A percentile compares a stretch with the other conserved stretches of the same genome.
Evolutionary conservation across 1,284 basidiomycete species (phyloP).

Genomic region (Neonothopanus nambi): DNA sequence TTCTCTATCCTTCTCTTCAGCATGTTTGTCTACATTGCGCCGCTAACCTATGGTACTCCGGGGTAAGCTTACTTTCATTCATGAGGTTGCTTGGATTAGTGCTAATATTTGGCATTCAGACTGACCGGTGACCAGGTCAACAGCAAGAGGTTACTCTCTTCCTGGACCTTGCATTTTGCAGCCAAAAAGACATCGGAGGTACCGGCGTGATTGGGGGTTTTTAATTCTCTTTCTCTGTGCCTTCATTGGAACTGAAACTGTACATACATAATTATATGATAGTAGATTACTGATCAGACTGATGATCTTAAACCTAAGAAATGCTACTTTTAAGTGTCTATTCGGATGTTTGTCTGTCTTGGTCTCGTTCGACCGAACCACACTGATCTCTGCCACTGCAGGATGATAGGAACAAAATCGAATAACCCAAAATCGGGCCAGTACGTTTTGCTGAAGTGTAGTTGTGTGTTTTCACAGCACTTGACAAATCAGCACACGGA

Average conservation of each 20-base stretch:
- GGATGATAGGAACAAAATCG: conserved; percentile 83
- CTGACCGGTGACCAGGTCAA: conserved; percentile 76
- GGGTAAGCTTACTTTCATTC: conserved; percentile 65
- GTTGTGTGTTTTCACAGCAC: conserved; percentile 80
- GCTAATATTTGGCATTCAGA: conserved; percentile 37
- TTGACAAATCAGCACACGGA: conserved; percentile 29
- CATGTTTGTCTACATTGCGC: conserved; percentile 77
- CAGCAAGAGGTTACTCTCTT: conserved; percentile 66
- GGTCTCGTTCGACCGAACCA: conserved; percentile 38
- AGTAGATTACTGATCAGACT: too few species aligned
- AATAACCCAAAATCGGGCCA: conserved; percentile 95
- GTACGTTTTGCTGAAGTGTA: conserved; percentile 90
- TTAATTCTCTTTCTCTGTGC: neutral
- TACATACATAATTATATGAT: too few species aligned
- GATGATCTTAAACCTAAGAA: too few species aligned
- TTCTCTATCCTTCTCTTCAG: conserved; percentile 64
- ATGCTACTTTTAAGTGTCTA: too few species aligned
- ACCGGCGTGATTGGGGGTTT: conserved; percentile 1
- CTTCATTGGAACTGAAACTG: neutral
- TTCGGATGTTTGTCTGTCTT: too few species aligned
- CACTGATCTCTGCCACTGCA: conserved; percentile 83
- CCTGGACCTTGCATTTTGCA: conserved; percentile 86
- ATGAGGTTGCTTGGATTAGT: conserved; percentile 17
- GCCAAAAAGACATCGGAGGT: conserved; percentile 59
- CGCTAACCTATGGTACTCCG: conserved; percentile 90